Conservation (phyloP, 106 monocot species). For the Agapanthus africanus region DNA sequence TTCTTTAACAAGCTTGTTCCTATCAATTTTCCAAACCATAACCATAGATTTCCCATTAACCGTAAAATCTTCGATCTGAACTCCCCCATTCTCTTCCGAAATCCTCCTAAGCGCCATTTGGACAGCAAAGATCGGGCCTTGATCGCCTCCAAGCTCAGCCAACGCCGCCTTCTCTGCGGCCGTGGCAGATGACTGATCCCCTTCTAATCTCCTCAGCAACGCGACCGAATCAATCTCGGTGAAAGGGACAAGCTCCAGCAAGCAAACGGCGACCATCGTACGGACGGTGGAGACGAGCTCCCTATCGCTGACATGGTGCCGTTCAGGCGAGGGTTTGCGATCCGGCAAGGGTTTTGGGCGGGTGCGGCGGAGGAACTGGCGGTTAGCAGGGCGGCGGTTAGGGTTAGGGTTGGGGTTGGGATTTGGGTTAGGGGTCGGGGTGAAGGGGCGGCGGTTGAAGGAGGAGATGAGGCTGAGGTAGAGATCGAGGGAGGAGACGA, state of each 20-base stretch:
- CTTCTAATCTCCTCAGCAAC: conserved; percentile 54
- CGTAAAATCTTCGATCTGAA: conserved; percentile 71
- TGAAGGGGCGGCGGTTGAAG: conserved; percentile 78
- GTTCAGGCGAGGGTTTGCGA: not conserved
- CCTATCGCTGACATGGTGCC: not conserved
- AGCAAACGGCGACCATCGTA: conserved; percentile 82
- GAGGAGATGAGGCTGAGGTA: conserved; percentile 71
- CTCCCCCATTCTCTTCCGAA: conserved; percentile 60
- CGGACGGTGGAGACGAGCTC: conserved; percentile 64
- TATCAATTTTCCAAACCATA: conserved; percentile 79
- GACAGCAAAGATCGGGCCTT: conserved; percentile 53
- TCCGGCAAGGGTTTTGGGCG: conserved; percentile 10
- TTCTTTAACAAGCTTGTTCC: conserved; percentile 79
- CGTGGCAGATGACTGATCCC: conserved; percentile 49
- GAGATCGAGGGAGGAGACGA: conserved; percentile 61
- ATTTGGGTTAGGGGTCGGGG: conserved; percentile 45
- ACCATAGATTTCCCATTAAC: conserved; percentile 62
- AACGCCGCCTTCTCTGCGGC: conserved; percentile 59
- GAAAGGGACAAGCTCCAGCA: conserved; percentile 89
- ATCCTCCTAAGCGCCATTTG: conserved; percentile 72
- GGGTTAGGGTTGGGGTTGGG: conserved; percentile 23
- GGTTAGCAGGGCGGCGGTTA: not conserved
- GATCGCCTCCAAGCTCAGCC: conserved; percentile 58
- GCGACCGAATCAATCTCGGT: conserved; percentile 62
- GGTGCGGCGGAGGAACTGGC: not conserved